Evolutionary conservation across 2,329 filamentous ascomycete species (phyloP), one percentile per base, ranked within the genome.

Genomic region (Plectosphaerella plurivora): DNA sequence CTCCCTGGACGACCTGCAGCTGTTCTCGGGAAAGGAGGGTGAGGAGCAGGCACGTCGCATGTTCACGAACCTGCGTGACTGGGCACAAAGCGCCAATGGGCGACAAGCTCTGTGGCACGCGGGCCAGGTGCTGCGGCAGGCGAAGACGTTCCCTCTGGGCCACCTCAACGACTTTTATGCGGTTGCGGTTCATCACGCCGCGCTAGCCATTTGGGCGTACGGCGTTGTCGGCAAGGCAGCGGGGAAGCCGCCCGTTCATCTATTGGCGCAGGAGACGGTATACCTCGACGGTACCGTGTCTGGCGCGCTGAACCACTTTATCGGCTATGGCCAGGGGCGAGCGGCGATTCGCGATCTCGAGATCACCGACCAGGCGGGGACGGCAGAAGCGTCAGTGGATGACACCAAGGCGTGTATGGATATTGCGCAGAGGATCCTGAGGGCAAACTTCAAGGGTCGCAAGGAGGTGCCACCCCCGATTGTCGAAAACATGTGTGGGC

Each of bases 141-240:
- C 83, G 2, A 79, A 77, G 60, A 55, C 69, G 47, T 78, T 85
- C 47, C 76, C 81, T 0, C 64, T 70, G 2, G 74, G 76, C 0
- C 73, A 78, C 11, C 65, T 89, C 4, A 79, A 82, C 44, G 83
- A 86, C 56, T 89, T 89, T 63, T 81, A 83, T 55, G 84, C 86
- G 0, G 80, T 89, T 7, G 83, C 81, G 0, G 77, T 89, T 1
- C 87, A 89, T 61, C 86, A 89, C 62, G 85, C 84, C 4, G 77
- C 79, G 12, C 71, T 91, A 5, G 81, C 82, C 0, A 70, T 90
- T 41, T 91, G 88, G 88, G 79, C 80, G 0, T 88, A 86, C 58
- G 84, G 85, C 1, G 79, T 89, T 0, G 73, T 85, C 6, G 74
- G 70, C 18, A 68, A 71, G 55, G 74, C 78, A 14, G 58, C 63